Evolutionary conservation across 169 alveolate species (phyloP).

Genomic region (Plasmodium falciparum): DNA sequence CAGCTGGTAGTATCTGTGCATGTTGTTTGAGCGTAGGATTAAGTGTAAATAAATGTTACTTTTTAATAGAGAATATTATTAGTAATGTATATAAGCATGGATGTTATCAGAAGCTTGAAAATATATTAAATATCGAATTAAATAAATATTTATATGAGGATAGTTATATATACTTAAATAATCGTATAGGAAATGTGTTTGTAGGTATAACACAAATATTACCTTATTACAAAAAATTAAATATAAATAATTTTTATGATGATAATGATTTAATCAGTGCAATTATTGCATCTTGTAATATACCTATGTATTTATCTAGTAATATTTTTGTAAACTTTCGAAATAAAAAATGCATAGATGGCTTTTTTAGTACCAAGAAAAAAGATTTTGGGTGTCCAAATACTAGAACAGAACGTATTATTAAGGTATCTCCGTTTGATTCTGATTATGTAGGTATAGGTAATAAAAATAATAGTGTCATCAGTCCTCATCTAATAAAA

Average conservation of each 20-base stretch:
- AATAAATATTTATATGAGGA: slow-evolving; percentile 64
- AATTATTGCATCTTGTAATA: slow-evolving; percentile 82
- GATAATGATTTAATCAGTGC: slow-evolving; percentile 78
- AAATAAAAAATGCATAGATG: slow-evolving; percentile 82
- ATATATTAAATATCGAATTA: slow-evolving; percentile 40
- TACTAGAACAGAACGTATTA: slow-evolving; percentile 77
- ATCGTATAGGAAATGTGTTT: slow-evolving; percentile 78
- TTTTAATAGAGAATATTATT: slow-evolving; percentile 72
- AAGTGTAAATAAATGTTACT: slow-evolving; percentile 66
- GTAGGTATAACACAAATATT: slow-evolving; percentile 65
- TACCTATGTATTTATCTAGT: slow-evolving; percentile 80
- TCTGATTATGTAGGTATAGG: slow-evolving; percentile 70
- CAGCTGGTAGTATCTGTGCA: slow-evolving; percentile 83
- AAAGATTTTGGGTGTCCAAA: slow-evolving; percentile 76
- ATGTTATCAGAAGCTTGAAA: slow-evolving; percentile 70
- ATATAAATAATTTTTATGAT: slow-evolving; percentile 72
- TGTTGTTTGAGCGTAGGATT: slow-evolving; percentile 68
- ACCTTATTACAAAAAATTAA: slow-evolving; percentile 59
- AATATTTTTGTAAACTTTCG: slow-evolving; percentile 76
- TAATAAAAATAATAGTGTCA: slow-evolving; percentile 62
- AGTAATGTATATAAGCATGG: slow-evolving; percentile 75
- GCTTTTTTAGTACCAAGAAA: slow-evolving; percentile 75
- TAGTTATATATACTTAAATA: slow-evolving; percentile 72
- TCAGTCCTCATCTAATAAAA: slow-evolving; percentile 42
- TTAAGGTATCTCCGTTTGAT: slow-evolving; percentile 67